These are phyloP conservation scores for Fusarium oxysporum DNA, from an alignment of 2,329 filamentous ascomycete species.

Conservation along the genomic window DNA sequence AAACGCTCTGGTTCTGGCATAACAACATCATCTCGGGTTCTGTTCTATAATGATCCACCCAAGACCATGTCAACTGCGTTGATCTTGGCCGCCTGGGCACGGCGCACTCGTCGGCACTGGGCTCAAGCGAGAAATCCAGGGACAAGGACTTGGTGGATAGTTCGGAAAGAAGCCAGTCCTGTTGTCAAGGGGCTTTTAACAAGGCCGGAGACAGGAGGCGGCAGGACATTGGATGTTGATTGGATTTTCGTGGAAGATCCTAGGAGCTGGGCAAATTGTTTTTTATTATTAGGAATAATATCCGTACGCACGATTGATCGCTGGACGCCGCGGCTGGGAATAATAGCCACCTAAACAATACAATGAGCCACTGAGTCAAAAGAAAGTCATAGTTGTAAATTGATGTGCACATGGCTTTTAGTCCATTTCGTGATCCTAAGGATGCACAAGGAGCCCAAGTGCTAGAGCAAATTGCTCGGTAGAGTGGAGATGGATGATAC, in stretches of 20 bases:
- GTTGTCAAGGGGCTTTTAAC: slow-evolving; percentile 38
- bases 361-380: slow-evolving; percentile 1
- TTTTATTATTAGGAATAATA: slow-evolving; percentile 23
- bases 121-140: slow-evolving; percentile 38
- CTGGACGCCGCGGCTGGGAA: slow-evolving; percentile 12
- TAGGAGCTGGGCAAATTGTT: slow-evolving; percentile 28
- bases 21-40: slow-evolving; percentile 38
- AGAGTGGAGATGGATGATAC: slow-evolving; percentile 31
- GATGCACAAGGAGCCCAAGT: slow-evolving; percentile 27
- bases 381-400: background rate
- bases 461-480: slow-evolving; percentile 25
- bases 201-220: slow-evolving; percentile 36
- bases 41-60: slow-evolving; percentile 41
- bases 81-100: slow-evolving; percentile 39
- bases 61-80: slow-evolving; percentile 34
- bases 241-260: slow-evolving; percentile 22
- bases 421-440: slow-evolving; percentile 2
- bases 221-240: slow-evolving; percentile 29
- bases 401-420: slow-evolving; percentile 24
- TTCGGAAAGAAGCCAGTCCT: slow-evolving; percentile 31
- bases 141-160: slow-evolving; percentile 39
- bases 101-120: slow-evolving; percentile 43
- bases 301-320: background rate
- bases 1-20: slow-evolving; percentile 37
- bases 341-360: slow-evolving; percentile 19